Evolutionary conservation across 495 filamentous ascomycete genomes (phyloP), one percentile per base, ranked within the genome.

Genomic region (Penicillium antarcticum): DNA sequence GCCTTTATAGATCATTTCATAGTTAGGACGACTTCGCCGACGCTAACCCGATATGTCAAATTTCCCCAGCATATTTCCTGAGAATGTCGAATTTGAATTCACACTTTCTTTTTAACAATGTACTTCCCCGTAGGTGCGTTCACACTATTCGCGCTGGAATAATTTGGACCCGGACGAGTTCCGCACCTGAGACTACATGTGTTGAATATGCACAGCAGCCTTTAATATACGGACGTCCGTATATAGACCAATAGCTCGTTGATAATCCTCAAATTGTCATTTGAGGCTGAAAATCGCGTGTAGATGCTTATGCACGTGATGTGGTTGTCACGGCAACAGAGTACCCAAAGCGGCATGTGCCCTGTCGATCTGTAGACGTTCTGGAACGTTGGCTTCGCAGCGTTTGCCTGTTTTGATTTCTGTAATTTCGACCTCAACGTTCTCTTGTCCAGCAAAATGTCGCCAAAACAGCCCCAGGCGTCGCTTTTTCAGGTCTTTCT

Each of bases 401-500:
- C 35, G 48, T 55, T 10, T 43, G 36, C 23, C 36, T 44, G 24
- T 42, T 56, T 45, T 47, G 40, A 49, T 47, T 43, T 53, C 46
- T 51, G 53, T 45, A 60, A 49, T 23, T 37, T 41, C 38, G 23
- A 29, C n/a, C 51, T 49, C 29, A 35, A 49, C 46, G 13, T 11
- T 33, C 6, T 31, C 45, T 14, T n/a, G 21, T 14, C 11, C 17
- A 37, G 35, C 60, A 61, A 38, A 12, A 66, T 66, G 52, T 47
- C 72, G 16, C 52, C 65, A 37, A 80, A 75, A 66, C 57, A 70
- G 21, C 60, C 76, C 39, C 77, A 80, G 50, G 69, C 77, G 9
- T 81, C 84, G 33, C 80, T 97, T 18, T 98, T 98, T 66, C 82
- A 97, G 66, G 95, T 98, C 40, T 97, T 86, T 55, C 83, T 98